Evolutionary conservation across 495 filamentous ascomycete species (phyloP).

Genomic region (Penicillium crystallinum): DNA sequence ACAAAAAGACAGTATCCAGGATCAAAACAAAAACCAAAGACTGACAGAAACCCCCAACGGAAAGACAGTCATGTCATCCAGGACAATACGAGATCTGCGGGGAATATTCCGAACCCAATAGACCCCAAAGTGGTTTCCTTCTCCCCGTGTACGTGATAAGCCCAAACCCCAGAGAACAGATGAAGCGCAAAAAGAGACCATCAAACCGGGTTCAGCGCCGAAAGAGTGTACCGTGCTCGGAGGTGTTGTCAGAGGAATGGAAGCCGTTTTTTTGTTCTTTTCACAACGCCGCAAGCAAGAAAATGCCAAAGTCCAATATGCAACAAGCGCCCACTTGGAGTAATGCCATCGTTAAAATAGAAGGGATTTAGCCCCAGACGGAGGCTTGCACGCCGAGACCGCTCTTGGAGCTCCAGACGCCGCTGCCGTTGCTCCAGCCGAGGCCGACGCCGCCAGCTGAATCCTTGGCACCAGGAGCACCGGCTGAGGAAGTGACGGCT

Average conservation of each 20-base stretch:
- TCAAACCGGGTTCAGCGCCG: not conserved
- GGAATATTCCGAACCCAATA: not conserved
- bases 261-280: conserved; percentile 8
- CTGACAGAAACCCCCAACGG: not conserved
- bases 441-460: conserved; percentile 45
- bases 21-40: not conserved
- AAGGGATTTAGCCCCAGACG: conserved; percentile 61
- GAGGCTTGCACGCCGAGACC: conserved; percentile 67
- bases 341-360: conserved; percentile 1
- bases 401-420: conserved; percentile 71
- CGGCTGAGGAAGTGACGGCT: conserved; percentile 28
- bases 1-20: not conserved
- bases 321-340: not conserved
- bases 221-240: not conserved
- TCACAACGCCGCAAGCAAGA: conserved; percentile 24
- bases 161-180: not conserved
- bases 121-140: too few relatives aligned
- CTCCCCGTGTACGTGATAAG: not conserved
- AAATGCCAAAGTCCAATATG: conserved; percentile 7
- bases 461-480: conserved; percentile 38
- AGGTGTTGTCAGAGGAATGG: not conserved
- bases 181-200: not conserved
- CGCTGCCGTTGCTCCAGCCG: conserved; percentile 68
- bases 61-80: conserved; percentile 1
- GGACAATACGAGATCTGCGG: not conserved